Conservation (phyloP, 495 filamentous ascomycete genomes). For the Recurvomyces mirabilis region DNA sequence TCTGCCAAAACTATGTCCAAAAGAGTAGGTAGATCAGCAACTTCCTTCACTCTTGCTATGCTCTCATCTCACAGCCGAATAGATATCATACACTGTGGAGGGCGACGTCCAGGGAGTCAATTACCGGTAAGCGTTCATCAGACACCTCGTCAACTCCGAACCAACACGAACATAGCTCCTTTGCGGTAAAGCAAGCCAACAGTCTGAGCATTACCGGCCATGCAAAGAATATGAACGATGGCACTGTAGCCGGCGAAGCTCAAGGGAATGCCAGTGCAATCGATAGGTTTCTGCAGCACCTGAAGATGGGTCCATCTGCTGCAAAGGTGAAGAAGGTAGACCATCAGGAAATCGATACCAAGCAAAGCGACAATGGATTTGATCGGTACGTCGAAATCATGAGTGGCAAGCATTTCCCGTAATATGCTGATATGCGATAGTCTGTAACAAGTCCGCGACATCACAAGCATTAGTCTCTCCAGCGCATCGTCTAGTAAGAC, state of each 20-base stretch:
- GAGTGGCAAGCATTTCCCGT: neutral
- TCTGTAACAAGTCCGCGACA: no score
- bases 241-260: constrained; percentile 79
- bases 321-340: constrained; percentile 64
- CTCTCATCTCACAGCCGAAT: neutral
- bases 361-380: constrained; percentile 56
- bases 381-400: neutral
- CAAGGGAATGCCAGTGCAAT: constrained; percentile 59
- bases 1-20: constrained; percentile 25
- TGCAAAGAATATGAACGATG: constrained; percentile 64
- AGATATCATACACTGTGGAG: constrained; percentile 30
- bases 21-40: constrained; percentile 11
- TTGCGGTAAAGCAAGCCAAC: constrained; percentile 56
- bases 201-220: constrained; percentile 61
- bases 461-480: no score
- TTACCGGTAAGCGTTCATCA: constrained; percentile 44
- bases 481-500: no score
- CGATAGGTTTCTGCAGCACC: constrained; percentile 58
- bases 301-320: constrained; percentile 58
- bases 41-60: neutral
- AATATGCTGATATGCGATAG: no score
- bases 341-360: constrained; percentile 48
- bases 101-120: constrained; percentile 46
- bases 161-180: constrained; percentile 41
- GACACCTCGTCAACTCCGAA: neutral